Evolutionary conservation across 768 basidiomycete species (phyloP).

Genomic region (Kwoniella pini): DNA sequence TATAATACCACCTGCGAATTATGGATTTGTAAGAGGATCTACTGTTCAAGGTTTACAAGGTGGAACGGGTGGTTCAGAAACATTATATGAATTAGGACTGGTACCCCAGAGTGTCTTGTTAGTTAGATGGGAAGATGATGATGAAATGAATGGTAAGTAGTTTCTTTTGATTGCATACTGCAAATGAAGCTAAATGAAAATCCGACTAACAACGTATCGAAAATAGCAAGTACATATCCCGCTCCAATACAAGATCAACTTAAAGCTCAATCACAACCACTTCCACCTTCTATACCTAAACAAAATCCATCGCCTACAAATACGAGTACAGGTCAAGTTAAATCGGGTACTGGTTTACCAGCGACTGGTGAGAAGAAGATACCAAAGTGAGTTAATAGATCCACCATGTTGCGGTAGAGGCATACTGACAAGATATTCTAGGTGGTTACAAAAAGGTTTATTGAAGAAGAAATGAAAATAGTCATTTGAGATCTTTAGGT

Average conservation of each 20-base stretch:
- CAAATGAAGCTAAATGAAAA: neutral
- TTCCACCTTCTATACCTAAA: conserved; percentile 34
- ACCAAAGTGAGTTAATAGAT: conserved; percentile 54
- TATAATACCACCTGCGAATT: conserved; percentile 43
- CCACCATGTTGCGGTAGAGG: too few relatives aligned
- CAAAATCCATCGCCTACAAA: neutral
- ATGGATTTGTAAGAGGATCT: conserved; percentile 35
- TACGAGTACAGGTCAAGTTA: neutral
- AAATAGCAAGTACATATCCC: conserved; percentile 37
- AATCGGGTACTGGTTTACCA: conserved; percentile 1
- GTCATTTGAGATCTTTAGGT: too few relatives aligned
- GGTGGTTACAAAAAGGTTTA: conserved; percentile 47
- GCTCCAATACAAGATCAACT: conserved; percentile 48
- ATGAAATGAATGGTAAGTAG: conserved; percentile 50
- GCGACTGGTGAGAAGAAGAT: conserved; percentile 49
- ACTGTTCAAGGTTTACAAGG: conserved; percentile 32
- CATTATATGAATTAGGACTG: conserved; percentile 44
- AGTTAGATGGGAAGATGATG: conserved; percentile 51
- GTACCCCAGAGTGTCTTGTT: conserved; percentile 53
- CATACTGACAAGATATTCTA: too few relatives aligned
- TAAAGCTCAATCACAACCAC: conserved; percentile 39
- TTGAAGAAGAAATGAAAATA: conserved; percentile 43
- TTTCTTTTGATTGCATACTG: neutral
- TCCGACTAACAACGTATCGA: neutral
- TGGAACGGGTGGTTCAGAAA: conserved; percentile 44